phyloP scores from a whole-genome alignment of 2,329 filamentous ascomycete species.

The Monosporascus ibericus region DNA sequence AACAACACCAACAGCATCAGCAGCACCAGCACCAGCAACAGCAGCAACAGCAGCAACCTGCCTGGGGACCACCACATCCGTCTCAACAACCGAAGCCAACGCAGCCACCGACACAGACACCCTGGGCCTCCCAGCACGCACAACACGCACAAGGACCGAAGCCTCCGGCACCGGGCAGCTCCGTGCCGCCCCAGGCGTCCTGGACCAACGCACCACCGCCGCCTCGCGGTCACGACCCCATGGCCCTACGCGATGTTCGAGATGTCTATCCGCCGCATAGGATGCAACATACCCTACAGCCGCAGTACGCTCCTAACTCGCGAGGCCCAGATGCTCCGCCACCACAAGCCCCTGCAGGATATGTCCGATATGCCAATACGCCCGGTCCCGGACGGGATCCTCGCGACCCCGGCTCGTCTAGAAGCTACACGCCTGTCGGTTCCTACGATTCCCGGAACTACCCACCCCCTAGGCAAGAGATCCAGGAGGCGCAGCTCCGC shows the following conservation, averaged over 20 bases:
- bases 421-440: conserved; percentile 40
- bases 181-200: conserved; percentile 27
- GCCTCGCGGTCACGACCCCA: conserved; percentile 24
- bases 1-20: conserved; percentile 15
- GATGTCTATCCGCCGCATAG: conserved; percentile 20
- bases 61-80: conserved; percentile 30
- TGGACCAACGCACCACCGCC: conserved; percentile 26
- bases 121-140: conserved; percentile 33
- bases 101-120: conserved; percentile 29
- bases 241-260: conserved; percentile 22
- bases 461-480: conserved; percentile 26
- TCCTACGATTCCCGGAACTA: conserved; percentile 37
- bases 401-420: conserved; percentile 36
- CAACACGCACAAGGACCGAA: conserved; percentile 33
- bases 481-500: conserved; percentile 31
- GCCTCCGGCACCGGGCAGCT: conserved; percentile 26
- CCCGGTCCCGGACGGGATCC: conserved; percentile 33
- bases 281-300: conserved; percentile 24
- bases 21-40: conserved; percentile 15
- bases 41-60: conserved; percentile 22
- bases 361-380: conserved; percentile 38
- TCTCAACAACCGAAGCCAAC: conserved; percentile 28
- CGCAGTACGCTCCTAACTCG: conserved; percentile 31
- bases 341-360: conserved; percentile 32
- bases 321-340: conserved; percentile 36